Percentiles rank a stretch among this genome's conserved stretches.
These are phyloP conservation scores for Irineochytrium annulatum DNA, from an alignment of 192 early-diverging fungal species.

Conservation along the genomic window DNA sequence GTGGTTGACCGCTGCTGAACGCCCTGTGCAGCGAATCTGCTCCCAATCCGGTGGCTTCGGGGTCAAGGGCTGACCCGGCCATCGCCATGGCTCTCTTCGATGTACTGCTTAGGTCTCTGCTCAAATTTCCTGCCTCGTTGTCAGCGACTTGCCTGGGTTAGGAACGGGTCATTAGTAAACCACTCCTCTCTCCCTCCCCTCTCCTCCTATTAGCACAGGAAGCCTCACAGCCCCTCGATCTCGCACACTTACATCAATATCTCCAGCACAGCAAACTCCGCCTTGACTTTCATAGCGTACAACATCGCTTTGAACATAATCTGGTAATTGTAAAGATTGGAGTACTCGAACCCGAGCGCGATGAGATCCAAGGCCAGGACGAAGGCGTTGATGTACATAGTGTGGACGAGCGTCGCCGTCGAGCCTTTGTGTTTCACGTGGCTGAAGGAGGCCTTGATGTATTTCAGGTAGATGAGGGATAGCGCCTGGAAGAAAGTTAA, in stretches of 20 bases:
- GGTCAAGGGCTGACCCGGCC: no score
- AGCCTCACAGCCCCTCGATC: no score
- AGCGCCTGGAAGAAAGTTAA: not conserved
- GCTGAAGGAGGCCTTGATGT: constrained; percentile 7
- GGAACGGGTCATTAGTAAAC: no score
- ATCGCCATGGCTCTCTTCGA: no score
- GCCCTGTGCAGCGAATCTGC: no score
- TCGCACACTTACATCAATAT: constrained; percentile 17
- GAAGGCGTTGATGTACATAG: constrained; percentile 18
- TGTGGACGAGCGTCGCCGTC: constrained; percentile 11
- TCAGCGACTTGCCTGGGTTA: no score
- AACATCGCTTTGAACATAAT: constrained; percentile 30
- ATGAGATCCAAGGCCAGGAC: constrained; percentile 23
- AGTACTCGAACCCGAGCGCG: constrained; percentile 22
- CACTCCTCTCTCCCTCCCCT: no score
- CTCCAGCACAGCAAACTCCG: constrained; percentile 29
- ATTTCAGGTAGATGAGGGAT: constrained; percentile 17
- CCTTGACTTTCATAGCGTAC: constrained; percentile 30
- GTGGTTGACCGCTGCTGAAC: no score
- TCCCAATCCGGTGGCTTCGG: no score
- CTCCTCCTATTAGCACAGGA: no score
- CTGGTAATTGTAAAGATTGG: constrained; percentile 28
- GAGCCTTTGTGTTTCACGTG: constrained; percentile 1
- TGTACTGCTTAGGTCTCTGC: no score
- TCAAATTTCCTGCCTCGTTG: no score